Percentiles rank a stretch among this genome's conserved stretches.
Conservation (phyloP, 2,329 filamentous ascomycete species). For the Monilinia laxa region DNA sequence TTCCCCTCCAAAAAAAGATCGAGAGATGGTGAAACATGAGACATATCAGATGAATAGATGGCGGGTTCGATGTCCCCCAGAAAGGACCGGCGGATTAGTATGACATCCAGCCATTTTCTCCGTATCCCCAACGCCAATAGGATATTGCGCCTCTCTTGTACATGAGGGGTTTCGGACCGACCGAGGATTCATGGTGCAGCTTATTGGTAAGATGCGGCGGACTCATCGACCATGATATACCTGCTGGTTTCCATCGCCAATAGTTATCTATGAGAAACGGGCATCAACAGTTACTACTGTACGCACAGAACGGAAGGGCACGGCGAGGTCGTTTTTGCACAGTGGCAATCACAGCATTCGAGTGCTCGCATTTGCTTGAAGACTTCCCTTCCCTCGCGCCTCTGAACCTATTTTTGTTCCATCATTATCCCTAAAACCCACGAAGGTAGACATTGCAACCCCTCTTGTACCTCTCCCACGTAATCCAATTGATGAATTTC, state of each 20-base stretch:
- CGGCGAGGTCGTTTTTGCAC: neutral
- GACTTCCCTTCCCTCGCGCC: neutral
- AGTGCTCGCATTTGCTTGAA: constrained; percentile 11
- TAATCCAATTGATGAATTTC: too few species aligned
- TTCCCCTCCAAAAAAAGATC: neutral
- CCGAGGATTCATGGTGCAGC: neutral
- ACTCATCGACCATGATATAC: neutral
- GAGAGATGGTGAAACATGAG: constrained; percentile 1
- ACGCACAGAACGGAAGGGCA: neutral
- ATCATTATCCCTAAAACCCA: neutral
- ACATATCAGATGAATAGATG: constrained; percentile 1
- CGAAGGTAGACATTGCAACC: constrained; percentile 19
- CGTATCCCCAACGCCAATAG: neutral
- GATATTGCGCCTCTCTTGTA: constrained; percentile 16
- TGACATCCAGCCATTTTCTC: constrained; percentile 4
- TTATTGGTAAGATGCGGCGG: neutral
- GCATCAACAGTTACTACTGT: neutral
- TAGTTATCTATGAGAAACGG: neutral
- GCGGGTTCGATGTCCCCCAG: neutral
- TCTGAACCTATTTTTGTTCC: constrained; percentile 12
- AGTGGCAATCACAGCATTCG: neutral
- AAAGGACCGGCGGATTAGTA: neutral
- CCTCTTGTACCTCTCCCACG: neutral
- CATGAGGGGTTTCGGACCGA: constrained; percentile 15
- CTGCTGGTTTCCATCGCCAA: neutral